Conservation (phyloP, 306 rosid genomes). For the Trifolium subterraneum region DNA sequence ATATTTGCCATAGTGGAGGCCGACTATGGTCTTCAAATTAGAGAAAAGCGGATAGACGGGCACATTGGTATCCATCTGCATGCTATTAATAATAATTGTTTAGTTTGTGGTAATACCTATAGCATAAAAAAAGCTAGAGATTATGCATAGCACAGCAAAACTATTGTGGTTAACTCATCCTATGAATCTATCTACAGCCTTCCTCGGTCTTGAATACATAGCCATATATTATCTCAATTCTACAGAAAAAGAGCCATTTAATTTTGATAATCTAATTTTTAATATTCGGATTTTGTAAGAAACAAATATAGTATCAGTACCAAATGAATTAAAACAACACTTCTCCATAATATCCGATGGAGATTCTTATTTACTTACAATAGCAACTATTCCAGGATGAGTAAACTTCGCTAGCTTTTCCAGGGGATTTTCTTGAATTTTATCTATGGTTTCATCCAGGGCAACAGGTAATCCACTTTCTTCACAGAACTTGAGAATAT, state of each 20-base stretch:
- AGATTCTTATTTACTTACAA: conserved; percentile 62
- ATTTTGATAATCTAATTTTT: conserved; percentile 11
- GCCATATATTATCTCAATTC: conserved; percentile 12
- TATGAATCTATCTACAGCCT: conserved; percentile 15
- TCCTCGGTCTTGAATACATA: conserved; percentile 1
- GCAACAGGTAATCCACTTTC: conserved; percentile 90
- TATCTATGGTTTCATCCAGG: conserved; percentile 84
- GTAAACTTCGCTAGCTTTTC: conserved; percentile 67
- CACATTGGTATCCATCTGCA: background rate
- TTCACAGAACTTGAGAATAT: conserved; percentile 80
- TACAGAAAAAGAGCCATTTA: background rate
- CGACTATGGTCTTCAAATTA: background rate
- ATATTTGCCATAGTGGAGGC: background rate
- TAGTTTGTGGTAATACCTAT: conserved; percentile 14
- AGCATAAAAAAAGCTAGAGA: background rate
- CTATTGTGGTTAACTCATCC: conserved; percentile 7
- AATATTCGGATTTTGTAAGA: conserved; percentile 4
- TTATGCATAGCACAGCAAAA: background rate
- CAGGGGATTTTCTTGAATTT: conserved; percentile 65
- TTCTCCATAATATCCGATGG: background rate
- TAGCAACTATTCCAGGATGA: conserved; percentile 87
- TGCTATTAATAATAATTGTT: background rate
- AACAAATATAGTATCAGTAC: conserved; percentile 28
- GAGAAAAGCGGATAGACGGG: background rate
- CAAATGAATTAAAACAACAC: conserved; percentile 16